These are phyloP conservation scores for Clonostachys byssicola DNA, from an alignment of 2,329 filamentous ascomycete genomes.

Conservation along the genomic window DNA sequence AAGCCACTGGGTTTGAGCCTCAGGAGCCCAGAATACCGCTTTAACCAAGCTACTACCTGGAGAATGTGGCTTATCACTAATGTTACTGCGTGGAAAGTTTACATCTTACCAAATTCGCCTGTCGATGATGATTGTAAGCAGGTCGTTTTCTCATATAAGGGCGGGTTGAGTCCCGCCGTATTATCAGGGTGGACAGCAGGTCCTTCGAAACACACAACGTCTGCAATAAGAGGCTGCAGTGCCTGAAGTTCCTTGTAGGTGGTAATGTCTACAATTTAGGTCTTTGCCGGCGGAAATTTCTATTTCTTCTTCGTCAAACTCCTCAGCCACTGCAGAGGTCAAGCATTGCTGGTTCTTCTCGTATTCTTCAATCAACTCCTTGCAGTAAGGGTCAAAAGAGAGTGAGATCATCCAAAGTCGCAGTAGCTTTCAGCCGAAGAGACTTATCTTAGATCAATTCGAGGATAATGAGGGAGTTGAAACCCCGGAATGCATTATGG, in stretches of 20 bases:
- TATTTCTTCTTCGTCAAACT: conserved; percentile 23
- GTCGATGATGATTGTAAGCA: conserved; percentile 83
- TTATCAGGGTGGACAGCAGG: conserved; percentile 67
- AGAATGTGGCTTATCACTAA: conserved; percentile 21
- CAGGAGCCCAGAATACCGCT: conserved; percentile 75
- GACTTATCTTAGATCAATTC: conserved; percentile 27
- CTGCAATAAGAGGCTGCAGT: conserved; percentile 42
- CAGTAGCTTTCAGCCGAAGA: conserved; percentile 22
- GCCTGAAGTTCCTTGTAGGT: conserved; percentile 30
- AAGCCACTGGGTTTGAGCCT: conserved; percentile 76
- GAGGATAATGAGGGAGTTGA: conserved; percentile 28
- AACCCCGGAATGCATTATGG: conserved; percentile 35
- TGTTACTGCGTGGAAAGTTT: conserved; percentile 55
- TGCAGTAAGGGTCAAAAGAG: conserved; percentile 28
- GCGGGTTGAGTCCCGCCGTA: conserved; percentile 65
- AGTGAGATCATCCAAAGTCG: conserved; percentile 24
- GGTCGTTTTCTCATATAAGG: conserved; percentile 69
- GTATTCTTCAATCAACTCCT: no score
- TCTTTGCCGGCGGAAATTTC: conserved; percentile 42
- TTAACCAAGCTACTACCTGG: conserved; percentile 72
- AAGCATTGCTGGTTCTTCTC: no score
- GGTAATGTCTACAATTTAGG: conserved; percentile 20
- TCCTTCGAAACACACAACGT: conserved; percentile 33
- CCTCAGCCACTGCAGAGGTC: no score
- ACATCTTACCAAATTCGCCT: conserved; percentile 78